A percentile compares a stretch with the other conserved stretches of the same genome.
Evolutionary conservation across 768 basidiomycete species (phyloP).

Genomic region (Lactarius tabidus): DNA sequence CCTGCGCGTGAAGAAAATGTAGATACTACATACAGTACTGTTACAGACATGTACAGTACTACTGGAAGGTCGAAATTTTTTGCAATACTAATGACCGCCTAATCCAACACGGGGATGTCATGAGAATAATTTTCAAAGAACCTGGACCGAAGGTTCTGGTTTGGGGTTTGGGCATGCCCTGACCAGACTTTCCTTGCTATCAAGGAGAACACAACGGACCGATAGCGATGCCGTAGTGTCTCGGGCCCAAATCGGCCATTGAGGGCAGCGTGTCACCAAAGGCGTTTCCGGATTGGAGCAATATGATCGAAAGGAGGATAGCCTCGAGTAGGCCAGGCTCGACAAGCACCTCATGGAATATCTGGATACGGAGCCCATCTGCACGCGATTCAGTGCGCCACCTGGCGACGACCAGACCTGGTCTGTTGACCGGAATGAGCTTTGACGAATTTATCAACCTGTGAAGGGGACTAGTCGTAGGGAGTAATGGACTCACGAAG

Average conservation of each 20-base stretch:
- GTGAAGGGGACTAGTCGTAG: not conserved
- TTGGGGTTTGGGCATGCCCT: no score
- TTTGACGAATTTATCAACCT: not conserved
- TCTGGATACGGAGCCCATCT: slow-evolving; percentile 10
- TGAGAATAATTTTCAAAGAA: no score
- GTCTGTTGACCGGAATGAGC: slow-evolving; percentile 14
- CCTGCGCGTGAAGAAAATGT: no score
- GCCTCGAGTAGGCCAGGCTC: slow-evolving; percentile 15
- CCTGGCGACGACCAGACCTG: slow-evolving; percentile 16
- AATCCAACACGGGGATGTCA: no score
- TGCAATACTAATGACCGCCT: no score
- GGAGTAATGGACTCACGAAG: slow-evolving; percentile 2
- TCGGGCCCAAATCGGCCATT: not conserved
- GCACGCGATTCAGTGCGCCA: slow-evolving; percentile 11
- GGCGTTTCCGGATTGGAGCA: slow-evolving; percentile 12
- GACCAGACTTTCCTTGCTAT: no score
- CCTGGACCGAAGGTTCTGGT: no score
- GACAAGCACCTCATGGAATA: slow-evolving; percentile 17
- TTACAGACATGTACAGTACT: no score
- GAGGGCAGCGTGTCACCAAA: not conserved
- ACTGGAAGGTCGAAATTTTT: no score
- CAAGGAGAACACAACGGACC: no score
- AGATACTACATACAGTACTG: no score
- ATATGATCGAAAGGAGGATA: slow-evolving; percentile 11
- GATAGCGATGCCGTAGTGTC: not conserved